Evolutionary conservation across 768 basidiomycete genomes (phyloP).

Genomic region (Trametes maxima): DNA sequence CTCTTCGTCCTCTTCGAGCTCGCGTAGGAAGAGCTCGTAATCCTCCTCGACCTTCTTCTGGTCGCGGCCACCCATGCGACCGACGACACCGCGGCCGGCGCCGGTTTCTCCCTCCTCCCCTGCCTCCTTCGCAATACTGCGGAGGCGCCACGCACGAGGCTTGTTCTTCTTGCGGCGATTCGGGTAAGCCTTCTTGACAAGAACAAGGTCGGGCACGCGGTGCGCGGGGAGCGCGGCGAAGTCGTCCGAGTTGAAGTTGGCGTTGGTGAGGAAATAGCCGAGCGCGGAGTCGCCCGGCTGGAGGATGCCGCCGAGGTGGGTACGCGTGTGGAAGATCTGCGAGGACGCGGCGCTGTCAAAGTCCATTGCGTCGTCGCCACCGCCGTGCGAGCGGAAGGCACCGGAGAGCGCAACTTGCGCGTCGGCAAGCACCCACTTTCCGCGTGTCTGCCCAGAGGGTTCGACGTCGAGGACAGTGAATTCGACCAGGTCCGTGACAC

Average conservation of each 20-base stretch:
- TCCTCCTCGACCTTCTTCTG: slow-evolving; percentile 93
- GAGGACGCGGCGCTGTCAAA: slow-evolving; percentile 63
- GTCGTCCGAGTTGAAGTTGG: slow-evolving; percentile 92
- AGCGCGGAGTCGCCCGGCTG: slow-evolving; percentile 95
- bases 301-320: slow-evolving; percentile 90
- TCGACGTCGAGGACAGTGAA: slow-evolving; percentile 96
- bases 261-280: slow-evolving; percentile 85
- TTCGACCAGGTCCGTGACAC: slow-evolving; percentile 84
- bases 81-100: slow-evolving; percentile 81
- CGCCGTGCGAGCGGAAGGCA: slow-evolving; percentile 64
- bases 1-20: slow-evolving; percentile 94
- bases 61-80: slow-evolving; percentile 87
- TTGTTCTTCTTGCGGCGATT: slow-evolving; percentile 90
- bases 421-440: slow-evolving; percentile 83
- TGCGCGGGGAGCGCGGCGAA: slow-evolving; percentile 67
- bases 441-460: slow-evolving; percentile 67
- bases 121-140: slow-evolving; percentile 90
- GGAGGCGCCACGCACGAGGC: slow-evolving; percentile 82
- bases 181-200: slow-evolving; percentile 95
- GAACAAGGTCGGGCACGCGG: slow-evolving; percentile 86
- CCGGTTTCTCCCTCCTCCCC: slow-evolving; percentile 86
- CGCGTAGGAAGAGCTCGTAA: slow-evolving; percentile 93
- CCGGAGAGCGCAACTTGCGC: slow-evolving; percentile 89
- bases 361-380: slow-evolving; percentile 52
- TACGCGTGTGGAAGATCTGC: slow-evolving; percentile 93